A percentile compares a stretch with the other conserved stretches of the same genome.
phyloP scores from a whole-genome alignment of 2,329 filamentous ascomycete species.

The Tolypocladium paradoxum region DNA sequence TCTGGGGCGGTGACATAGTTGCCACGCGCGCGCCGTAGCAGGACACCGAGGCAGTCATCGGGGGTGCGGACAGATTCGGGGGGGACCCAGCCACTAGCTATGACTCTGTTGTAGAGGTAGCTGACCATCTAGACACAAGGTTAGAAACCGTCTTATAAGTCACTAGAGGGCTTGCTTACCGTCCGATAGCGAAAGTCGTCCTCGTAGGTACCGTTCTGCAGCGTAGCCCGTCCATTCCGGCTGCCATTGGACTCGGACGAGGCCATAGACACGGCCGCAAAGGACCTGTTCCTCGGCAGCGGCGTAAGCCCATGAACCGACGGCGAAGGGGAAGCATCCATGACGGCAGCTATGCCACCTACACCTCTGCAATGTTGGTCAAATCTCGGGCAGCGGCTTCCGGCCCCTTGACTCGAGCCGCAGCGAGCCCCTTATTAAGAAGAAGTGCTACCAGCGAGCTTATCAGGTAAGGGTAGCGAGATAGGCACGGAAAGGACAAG shows the following conservation, averaged over 20 bases:
- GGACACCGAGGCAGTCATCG: conserved; percentile 21
- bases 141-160: background rate
- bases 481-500: background rate
- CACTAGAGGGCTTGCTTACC: conserved; percentile 8
- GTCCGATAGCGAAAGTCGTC: conserved; percentile 20
- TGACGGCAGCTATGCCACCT: background rate
- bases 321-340: conserved; percentile 1
- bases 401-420: background rate
- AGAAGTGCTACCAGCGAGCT: background rate
- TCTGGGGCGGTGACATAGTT: conserved; percentile 30
- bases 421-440: background rate
- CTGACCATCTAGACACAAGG: conserved; percentile 17
- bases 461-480: background rate
- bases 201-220: conserved; percentile 8
- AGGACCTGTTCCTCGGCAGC: conserved; percentile 3
- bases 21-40: conserved; percentile 26
- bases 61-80: conserved; percentile 4
- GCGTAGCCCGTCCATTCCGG: background rate
- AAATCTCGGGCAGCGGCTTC: background rate
- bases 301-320: background rate
- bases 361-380: background rate
- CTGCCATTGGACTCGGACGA: background rate
- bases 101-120: conserved; percentile 18
- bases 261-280: conserved; percentile 1
- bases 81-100: conserved; percentile 19